Evolutionary conservation across 441 rosid genomes (phyloP).

Genomic region (Erysimum pusillum): DNA sequence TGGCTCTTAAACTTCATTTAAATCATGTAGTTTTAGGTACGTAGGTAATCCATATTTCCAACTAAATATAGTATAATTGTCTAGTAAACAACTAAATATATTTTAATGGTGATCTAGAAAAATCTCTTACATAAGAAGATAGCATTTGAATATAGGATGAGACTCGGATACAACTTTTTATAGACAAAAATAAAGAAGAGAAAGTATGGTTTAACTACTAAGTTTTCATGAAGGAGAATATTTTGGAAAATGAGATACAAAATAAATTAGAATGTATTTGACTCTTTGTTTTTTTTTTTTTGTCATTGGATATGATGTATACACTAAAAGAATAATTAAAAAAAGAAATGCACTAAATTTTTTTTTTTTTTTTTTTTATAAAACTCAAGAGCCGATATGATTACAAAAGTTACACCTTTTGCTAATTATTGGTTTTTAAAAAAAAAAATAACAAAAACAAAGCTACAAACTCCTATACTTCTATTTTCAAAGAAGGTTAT

Average conservation of each 20-base stretch:
- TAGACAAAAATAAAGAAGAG: background rate
- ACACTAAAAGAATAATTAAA: background rate
- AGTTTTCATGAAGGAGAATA: background rate
- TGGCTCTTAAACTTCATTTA: background rate
- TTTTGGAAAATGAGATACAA: conserved; percentile 20
- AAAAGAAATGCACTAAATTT: background rate
- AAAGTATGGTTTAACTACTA: background rate
- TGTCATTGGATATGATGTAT: background rate
- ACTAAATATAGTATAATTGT: too few species aligned
- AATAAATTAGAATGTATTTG: background rate
- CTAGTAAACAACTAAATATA: too few species aligned
- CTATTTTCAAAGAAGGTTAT: conserved; percentile 1
- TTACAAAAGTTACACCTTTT: conserved; percentile 7
- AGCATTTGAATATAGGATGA: background rate
- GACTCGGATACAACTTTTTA: too few species aligned
- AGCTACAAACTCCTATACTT: conserved; percentile 25
- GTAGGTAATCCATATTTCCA: background rate
- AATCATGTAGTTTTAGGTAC: background rate
- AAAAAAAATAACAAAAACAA: conserved; percentile 7
- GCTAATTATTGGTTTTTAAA: background rate
- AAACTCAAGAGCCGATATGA: background rate
- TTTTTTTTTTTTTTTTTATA: background rate
- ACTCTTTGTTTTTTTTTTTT: background rate
- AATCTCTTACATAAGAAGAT: background rate
- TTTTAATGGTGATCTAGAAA: background rate